Evolutionary conservation across 2,329 filamentous ascomycete genomes (phyloP).

Genomic region (Camillea tinctor): DNA sequence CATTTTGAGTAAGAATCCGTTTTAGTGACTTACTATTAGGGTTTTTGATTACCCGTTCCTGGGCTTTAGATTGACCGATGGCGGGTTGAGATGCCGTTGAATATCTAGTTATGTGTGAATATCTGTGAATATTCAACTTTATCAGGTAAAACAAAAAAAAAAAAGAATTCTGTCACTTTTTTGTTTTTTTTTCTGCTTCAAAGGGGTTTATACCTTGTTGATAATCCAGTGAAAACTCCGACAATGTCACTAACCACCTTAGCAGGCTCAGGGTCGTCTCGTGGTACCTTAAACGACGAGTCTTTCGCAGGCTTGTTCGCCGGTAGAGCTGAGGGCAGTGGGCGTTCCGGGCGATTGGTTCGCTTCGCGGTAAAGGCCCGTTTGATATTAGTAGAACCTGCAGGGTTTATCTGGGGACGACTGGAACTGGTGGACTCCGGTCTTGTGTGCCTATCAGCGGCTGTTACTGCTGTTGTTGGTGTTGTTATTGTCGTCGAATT

Average conservation of each 20-base stretch:
- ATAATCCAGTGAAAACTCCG: not conserved
- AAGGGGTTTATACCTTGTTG: not conserved
- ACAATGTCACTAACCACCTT: slow-evolving; percentile 1
- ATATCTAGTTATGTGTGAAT: not conserved
- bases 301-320: not conserved
- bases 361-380: slow-evolving; percentile 4
- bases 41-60: not conserved
- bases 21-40: not conserved
- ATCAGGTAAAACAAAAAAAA: too few relatives aligned
- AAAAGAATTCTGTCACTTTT: not conserved
- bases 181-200: not conserved
- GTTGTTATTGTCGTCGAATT: too few relatives aligned
- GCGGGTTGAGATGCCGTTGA: not conserved
- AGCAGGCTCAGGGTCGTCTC: not conserved
- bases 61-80: not conserved
- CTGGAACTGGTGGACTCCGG: not conserved
- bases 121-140: not conserved
- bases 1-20: not conserved
- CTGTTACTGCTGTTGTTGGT: too few relatives aligned
- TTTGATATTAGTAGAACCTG: not conserved
- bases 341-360: slow-evolving; percentile 2
- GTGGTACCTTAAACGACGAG: not conserved
- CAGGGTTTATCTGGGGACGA: not conserved
- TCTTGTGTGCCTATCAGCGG: not conserved
- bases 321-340: not conserved